phyloP scores from a whole-genome alignment of 805 yeast genomes.

The Saturnispora mendoncae region DNA sequence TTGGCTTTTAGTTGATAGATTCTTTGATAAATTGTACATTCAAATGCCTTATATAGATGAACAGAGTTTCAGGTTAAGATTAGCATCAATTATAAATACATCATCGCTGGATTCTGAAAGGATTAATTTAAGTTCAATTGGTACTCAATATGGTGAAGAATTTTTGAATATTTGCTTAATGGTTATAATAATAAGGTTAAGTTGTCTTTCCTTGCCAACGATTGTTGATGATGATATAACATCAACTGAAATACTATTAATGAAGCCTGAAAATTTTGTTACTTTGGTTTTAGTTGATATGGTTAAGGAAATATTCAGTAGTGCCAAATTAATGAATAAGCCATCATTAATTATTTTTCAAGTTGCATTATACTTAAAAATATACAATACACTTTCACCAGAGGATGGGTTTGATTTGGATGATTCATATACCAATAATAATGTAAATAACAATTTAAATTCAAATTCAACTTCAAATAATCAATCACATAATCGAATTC shows the following conservation, averaged over 20 bases:
- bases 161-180: conserved; percentile 43
- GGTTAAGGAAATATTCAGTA: conserved; percentile 37
- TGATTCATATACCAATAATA: conserved; percentile 31
- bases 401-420: conserved; percentile 42
- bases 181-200: conserved; percentile 42
- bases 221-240: conserved; percentile 27
- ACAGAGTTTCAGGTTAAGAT: conserved; percentile 34
- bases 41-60: conserved; percentile 64
- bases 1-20: conserved; percentile 49
- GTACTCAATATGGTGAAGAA: conserved; percentile 33
- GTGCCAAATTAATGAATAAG: conserved; percentile 34
- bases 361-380: conserved; percentile 47
- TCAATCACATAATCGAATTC: neutral
- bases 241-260: conserved; percentile 26
- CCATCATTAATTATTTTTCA: conserved; percentile 47
- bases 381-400: conserved; percentile 48
- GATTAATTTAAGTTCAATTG: conserved; percentile 24
- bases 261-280: conserved; percentile 34
- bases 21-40: conserved; percentile 51
- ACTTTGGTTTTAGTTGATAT: conserved; percentile 35
- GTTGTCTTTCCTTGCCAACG: conserved; percentile 48
- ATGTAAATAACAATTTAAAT: conserved; percentile 22
- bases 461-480: conserved; percentile 9
- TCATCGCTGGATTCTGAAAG: conserved; percentile 28
- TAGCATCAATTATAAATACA: conserved; percentile 38